Conservation (phyloP, 768 basidiomycete genomes). For the Leucosporidium scottii region DNA sequence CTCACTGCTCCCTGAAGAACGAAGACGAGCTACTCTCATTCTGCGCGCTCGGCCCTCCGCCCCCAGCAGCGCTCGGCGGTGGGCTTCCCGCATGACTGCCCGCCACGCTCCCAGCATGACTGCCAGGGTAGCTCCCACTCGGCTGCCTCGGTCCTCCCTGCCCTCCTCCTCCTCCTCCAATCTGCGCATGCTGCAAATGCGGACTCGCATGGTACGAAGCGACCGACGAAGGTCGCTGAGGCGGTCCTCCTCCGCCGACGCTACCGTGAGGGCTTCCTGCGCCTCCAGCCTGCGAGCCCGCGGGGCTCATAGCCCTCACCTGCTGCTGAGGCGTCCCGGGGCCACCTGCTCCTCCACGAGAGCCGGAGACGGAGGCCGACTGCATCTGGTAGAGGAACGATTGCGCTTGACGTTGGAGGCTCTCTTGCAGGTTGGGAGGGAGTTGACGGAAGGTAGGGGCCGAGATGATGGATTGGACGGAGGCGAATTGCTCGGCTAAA, state of each 20-base stretch:
- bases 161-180: slow-evolving; percentile 2
- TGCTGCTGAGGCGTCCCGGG: background rate
- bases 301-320: background rate
- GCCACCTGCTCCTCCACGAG: background rate
- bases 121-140: background rate
- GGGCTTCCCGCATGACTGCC: slow-evolving; percentile 23
- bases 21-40: slow-evolving; percentile 9
- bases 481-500: slow-evolving; percentile 12
- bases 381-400: slow-evolving; percentile 19
- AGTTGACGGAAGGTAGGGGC: slow-evolving; percentile 15
- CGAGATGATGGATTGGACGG: slow-evolving; percentile 17
- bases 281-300: background rate
- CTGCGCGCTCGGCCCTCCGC: background rate
- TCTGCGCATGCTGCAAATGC: slow-evolving; percentile 13
- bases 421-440: slow-evolving; percentile 15
- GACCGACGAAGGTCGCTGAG: background rate
- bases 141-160: background rate
- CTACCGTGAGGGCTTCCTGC: background rate
- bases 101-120: background rate
- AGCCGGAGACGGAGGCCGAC: background rate
- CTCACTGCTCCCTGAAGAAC: slow-evolving; percentile 25
- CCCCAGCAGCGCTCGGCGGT: background rate
- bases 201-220: slow-evolving; percentile 14
- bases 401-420: slow-evolving; percentile 21
- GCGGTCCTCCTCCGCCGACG: background rate